Base-by-base conservation (phyloP, 1,284 basidiomycete species). In the Taiwanofungus camphoratus region DNA sequence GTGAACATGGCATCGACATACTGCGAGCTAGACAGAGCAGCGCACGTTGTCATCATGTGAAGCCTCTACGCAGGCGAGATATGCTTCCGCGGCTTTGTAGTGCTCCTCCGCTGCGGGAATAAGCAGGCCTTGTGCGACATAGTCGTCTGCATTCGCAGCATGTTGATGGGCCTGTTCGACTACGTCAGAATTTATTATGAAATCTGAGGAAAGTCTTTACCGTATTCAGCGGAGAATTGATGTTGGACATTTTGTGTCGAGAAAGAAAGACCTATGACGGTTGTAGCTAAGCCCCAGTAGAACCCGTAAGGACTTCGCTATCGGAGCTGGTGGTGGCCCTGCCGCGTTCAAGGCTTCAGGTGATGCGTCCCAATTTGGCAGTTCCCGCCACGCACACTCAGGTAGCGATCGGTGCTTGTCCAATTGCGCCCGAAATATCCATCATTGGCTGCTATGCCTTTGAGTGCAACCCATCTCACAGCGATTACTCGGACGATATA, bases 131-230 rank as follows among this genome's bases (percentile, higher is more conserved):
- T 76, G 73, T 11, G 68, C 69, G 31, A 74, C 57, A 55, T 73
- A 74, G 45, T 88, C 84, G 47, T 89, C 84, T 21, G 86, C 87
- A 56, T 82, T 83, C 16, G 79, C 79, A 43, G 84, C 82, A 63
- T 88, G 84, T 55, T 85, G 80, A 60, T 90, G 84, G 16, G 87
- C 87, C 87, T 90, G 60, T 42, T 13, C 46, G 23, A 33, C 20
- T 18, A 39, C 26, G 19, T 3, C 16, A 31, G 1, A 32, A 33
- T 15, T 42, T 36, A 36, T 8, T 36, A 26, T 36, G 32, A 12
- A 11, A 3, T 23, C 19, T 3, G 15, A 5, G 6, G 24, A 39
- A 13, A 20, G 2, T 16, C 29, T 2, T 27, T 55, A 64, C 64
- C 58, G 60, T 56, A 36, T 60, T 63, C 44, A 66, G 53, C n/a